phyloP scores from a whole-genome alignment of 129 eudicot species.

The Apium graveolens region DNA sequence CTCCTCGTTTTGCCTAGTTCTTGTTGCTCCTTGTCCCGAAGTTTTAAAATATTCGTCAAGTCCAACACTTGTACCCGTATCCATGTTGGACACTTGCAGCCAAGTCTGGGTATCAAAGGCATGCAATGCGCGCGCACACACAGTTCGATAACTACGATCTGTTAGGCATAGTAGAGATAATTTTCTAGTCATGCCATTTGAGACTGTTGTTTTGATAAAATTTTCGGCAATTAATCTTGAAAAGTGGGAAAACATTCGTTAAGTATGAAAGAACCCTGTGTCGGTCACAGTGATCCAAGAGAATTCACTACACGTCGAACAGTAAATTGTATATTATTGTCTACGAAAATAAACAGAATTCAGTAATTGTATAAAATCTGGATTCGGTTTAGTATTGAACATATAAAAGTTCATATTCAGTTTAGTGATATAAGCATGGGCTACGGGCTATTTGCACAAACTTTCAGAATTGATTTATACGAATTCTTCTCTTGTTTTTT shows the following conservation, averaged over 20 bases:
- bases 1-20: no score
- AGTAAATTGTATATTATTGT: background rate
- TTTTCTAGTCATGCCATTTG: background rate
- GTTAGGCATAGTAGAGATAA: background rate
- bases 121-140: background rate
- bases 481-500: background rate
- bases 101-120: background rate
- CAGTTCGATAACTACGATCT: background rate
- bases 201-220: background rate
- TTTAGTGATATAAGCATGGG: no score
- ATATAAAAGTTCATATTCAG: no score
- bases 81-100: background rate
- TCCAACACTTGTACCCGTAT: background rate
- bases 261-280: background rate
- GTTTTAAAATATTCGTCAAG: background rate
- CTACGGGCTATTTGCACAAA: no score
- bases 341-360: background rate
- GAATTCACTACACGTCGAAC: background rate
- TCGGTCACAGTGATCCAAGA: background rate
- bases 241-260: background rate
- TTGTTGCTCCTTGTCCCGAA: no score
- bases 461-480: background rate
- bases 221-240: background rate
- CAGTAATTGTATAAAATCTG: background rate
- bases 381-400: background rate